Evolutionary conservation across 345 rosid species (phyloP).

Genomic region (Xanthoceras sorbifolium): DNA sequence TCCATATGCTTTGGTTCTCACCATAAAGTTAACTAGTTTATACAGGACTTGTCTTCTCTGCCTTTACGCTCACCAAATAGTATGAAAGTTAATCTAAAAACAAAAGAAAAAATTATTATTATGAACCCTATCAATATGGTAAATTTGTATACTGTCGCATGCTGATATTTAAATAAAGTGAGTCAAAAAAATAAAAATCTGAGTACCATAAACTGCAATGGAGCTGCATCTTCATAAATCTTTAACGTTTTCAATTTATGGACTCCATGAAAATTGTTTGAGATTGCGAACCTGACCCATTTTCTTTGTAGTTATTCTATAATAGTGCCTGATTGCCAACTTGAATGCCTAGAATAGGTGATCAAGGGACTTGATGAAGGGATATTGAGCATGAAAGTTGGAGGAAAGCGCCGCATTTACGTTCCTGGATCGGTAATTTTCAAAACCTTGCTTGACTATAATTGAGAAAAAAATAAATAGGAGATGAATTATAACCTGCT

Average conservation of each 20-base stretch:
- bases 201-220: not conserved
- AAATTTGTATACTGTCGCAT: not conserved
- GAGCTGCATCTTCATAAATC: not conserved
- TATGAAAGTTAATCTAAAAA: not conserved
- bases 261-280: not conserved
- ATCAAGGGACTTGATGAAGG: constrained; percentile 98
- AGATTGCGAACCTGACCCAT: not conserved
- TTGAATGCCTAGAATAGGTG: constrained; percentile 55
- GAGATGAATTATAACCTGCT: not conserved
- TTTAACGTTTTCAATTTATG: not conserved
- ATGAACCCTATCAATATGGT: no score
- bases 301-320: constrained; percentile 3
- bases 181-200: not conserved
- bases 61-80: not conserved
- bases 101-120: not conserved
- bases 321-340: not conserved
- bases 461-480: not conserved
- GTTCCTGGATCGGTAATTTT: constrained; percentile 77
- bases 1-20: not conserved
- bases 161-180: not conserved
- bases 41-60: not conserved
- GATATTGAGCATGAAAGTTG: constrained; percentile 77
- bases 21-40: not conserved
- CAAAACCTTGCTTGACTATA: not conserved
- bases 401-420: constrained; percentile 91